These are phyloP conservation scores for Ophiostoma perfectum DNA, from an alignment of 2,329 filamentous ascomycete genomes.

Conservation along the genomic window DNA sequence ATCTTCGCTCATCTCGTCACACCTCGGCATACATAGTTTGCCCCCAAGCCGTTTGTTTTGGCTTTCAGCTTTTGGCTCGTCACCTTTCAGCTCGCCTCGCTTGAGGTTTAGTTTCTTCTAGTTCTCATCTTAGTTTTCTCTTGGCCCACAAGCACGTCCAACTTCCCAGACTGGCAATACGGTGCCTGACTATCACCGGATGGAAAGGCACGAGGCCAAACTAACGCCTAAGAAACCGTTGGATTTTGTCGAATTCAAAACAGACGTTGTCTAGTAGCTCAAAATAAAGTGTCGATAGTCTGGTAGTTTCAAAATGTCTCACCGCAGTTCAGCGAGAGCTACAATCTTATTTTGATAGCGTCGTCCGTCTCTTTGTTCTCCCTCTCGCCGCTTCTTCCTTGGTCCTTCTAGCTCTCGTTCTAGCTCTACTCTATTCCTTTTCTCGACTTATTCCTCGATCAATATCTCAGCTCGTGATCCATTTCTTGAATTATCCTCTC, in stretches of 20 bases:
- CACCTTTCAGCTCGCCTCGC: not conserved
- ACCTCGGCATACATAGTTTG: not conserved
- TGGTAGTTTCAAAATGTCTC: not conserved
- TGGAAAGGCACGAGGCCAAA: too few relatives aligned
- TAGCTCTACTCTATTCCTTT: not conserved
- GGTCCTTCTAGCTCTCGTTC: not conserved
- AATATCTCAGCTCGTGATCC: not conserved
- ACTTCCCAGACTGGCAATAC: not conserved
- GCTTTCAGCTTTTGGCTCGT: not conserved
- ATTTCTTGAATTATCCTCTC: not conserved
- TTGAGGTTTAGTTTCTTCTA: not conserved
- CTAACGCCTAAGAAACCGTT: too few relatives aligned
- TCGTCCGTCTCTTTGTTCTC: not conserved
- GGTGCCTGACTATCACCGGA: not conserved
- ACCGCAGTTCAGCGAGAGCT: not conserved
- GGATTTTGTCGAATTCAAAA: too few relatives aligned
- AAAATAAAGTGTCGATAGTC: not conserved
- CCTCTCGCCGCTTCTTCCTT: not conserved
- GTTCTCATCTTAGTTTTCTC: not conserved
- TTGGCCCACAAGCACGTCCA: not conserved
- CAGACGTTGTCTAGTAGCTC: too few relatives aligned
- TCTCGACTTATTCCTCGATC: not conserved
- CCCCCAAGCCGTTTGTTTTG: slow-evolving; percentile 3
- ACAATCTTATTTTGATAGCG: not conserved
- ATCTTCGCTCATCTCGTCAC: not conserved